Base-by-base conservation (phyloP, 176 grass and related monocot genomes). In the Oryza rufipogon region DNA sequence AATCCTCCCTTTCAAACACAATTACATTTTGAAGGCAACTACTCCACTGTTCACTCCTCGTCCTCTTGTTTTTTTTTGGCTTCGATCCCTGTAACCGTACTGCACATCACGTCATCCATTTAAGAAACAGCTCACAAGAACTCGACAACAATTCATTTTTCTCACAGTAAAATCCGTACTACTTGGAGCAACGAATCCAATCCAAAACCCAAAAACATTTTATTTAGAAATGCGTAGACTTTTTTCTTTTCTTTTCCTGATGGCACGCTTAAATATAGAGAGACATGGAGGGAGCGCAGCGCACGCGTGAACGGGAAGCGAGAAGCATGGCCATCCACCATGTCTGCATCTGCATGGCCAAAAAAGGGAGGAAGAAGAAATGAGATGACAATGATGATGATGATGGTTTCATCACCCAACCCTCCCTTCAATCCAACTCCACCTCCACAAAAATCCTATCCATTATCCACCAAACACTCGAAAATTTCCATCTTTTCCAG, bases 341-440 rank as follows among this genome's bases (percentile, higher is more conserved):
- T 84, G 81, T 42, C 39, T 12, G 64, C 75, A 65, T 42, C 39
- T 12, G 64, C 75, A 65, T 76, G 73, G 58, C 39, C 64, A 66
- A 81, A 69, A 8, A 15, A n/a, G 14, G 14, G 9, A 20, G 16
- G 11, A 39, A 11, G 34, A 13, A 68, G 4, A 54, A 30, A 75
- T 26, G 10, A 39, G 63, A 32, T 32, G 30, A 32, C 30, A 32
- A 51, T 86, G 63, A 88, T 90, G 13, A 49, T 49, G 45, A 79
- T 86, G 68, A 88, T 90, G 80, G 48, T 71, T 58, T 19, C 80
- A 86, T 81, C 78, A 77, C 75, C 77, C 87, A 87, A 67, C 75
- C 84, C 86, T 95, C 88, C 80, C 96, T 95, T 97, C 90, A 92
- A 97, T 97, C 90, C 88, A 91, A 94, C 95, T 97, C 88, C 87